These are phyloP conservation scores for Exophiala lecanii-corni DNA, from an alignment of 2,329 filamentous ascomycete genomes.

Conservation along the genomic window DNA sequence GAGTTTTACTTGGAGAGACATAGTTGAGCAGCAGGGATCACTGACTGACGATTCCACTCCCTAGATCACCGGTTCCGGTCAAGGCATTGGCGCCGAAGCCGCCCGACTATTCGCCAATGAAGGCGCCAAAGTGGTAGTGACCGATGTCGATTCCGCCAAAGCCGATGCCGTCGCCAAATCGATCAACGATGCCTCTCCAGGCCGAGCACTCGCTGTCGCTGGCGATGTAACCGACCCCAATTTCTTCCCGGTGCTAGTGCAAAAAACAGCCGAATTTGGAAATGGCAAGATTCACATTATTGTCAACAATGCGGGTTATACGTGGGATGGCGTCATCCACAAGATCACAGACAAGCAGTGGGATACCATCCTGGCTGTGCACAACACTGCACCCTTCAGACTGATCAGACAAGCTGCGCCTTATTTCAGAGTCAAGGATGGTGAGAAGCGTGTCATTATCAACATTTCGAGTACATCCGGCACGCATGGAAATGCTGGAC, in stretches of 20 bases:
- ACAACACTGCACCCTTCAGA: conserved; percentile 81
- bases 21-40: no score
- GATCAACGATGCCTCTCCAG: conserved; percentile 60
- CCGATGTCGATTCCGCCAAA: conserved; percentile 78
- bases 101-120: conserved; percentile 81
- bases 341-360: conserved; percentile 49
- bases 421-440: conserved; percentile 83
- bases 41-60: no score
- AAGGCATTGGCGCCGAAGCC: conserved; percentile 83
- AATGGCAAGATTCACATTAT: conserved; percentile 85
- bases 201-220: conserved; percentile 65
- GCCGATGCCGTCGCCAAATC: conserved; percentile 60
- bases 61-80: conserved; percentile 71
- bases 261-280: conserved; percentile 73
- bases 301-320: conserved; percentile 88
- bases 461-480: conserved; percentile 81
- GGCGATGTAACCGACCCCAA: conserved; percentile 70
- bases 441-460: conserved; percentile 71
- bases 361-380: conserved; percentile 76
- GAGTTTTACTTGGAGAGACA: no score
- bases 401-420: conserved; percentile 74
- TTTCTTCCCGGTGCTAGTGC: conserved; percentile 69
- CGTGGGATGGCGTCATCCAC: conserved; percentile 89
- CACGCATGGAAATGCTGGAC: conserved; percentile 82
- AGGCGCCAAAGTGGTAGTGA: conserved; percentile 76